Conservation (phyloP, 345 rosid species). For the Eucalyptus caleyi region DNA sequence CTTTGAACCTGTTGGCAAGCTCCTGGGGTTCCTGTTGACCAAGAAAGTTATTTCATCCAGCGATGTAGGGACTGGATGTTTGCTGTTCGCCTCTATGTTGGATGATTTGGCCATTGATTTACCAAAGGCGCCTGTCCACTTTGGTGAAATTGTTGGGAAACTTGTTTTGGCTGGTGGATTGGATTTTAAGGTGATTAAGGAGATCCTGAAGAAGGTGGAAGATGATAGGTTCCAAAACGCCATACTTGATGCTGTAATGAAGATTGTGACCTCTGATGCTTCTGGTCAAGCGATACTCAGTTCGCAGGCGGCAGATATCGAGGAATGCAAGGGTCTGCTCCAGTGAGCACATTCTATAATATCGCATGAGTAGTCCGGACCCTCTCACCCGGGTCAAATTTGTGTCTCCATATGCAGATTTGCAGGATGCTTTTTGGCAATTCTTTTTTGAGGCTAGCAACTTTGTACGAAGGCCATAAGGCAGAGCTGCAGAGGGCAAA, state of each 20-base stretch:
- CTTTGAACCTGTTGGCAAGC: slow-evolving; percentile 35
- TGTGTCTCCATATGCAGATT: neutral
- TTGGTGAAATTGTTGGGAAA: slow-evolving; percentile 67
- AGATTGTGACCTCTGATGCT: slow-evolving; percentile 15
- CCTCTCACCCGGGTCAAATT: neutral
- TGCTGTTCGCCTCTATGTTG: slow-evolving; percentile 53
- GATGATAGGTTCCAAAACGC: slow-evolving; percentile 45
- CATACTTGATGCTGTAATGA: slow-evolving; percentile 40
- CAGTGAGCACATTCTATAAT: neutral
- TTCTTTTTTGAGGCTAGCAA: slow-evolving; percentile 7
- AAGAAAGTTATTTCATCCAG: slow-evolving; percentile 35
- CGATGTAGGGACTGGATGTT: slow-evolving; percentile 56
- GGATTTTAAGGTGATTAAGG: slow-evolving; percentile 43
- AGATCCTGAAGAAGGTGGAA: slow-evolving; percentile 55
- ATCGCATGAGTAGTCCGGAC: neutral
- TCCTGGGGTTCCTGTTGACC: slow-evolving; percentile 32
- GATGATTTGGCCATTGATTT: slow-evolving; percentile 85
- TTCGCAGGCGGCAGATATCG: slow-evolving; percentile 40
- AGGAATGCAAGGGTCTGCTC: slow-evolving; percentile 48
- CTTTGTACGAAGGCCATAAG: slow-evolving; percentile 20
- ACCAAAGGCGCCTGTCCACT: slow-evolving; percentile 70
- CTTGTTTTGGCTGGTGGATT: slow-evolving; percentile 35
- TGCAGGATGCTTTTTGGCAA: neutral
- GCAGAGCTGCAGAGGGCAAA: slow-evolving; percentile 1
- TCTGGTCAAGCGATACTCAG: slow-evolving; percentile 27